Conservation (phyloP, 139 green algal species). For the Microglena sp. region DNA sequence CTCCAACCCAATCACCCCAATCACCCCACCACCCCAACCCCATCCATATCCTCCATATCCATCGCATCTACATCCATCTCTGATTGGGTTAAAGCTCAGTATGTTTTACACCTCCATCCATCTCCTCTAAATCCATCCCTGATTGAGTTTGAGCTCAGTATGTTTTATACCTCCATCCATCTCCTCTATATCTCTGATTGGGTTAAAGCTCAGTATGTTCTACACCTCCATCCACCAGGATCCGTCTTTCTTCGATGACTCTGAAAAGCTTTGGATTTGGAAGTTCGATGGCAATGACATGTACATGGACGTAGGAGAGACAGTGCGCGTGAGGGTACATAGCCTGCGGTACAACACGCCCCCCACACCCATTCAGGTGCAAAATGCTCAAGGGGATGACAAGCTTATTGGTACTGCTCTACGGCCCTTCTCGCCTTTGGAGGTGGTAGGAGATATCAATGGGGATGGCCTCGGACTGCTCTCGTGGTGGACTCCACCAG, state of each 20-base stretch:
- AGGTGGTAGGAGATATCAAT: slow-evolving; percentile 54
- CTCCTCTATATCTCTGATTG: too few species aligned
- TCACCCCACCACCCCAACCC: too few species aligned
- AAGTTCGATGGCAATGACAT: slow-evolving; percentile 67
- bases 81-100: too few species aligned
- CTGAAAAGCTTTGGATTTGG: slow-evolving; percentile 69
- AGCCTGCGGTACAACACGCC: slow-evolving; percentile 26
- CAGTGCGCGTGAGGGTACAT: slow-evolving; percentile 18
- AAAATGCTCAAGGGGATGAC: slow-evolving; percentile 17
- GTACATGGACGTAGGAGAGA: slow-evolving; percentile 60
- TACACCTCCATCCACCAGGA: slow-evolving; percentile 16
- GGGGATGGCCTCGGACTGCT: slow-evolving; percentile 59
- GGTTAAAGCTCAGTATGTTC: too few species aligned
- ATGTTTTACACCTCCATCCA: background rate
- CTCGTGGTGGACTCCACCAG: slow-evolving; percentile 52
- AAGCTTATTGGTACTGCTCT: slow-evolving; percentile 30
- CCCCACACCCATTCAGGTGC: slow-evolving; percentile 22
- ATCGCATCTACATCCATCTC: too few species aligned
- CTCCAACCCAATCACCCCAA: too few species aligned
- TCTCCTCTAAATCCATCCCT: too few species aligned
- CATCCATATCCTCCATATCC: too few species aligned
- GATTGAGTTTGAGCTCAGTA: too few species aligned
- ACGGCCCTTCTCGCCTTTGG: slow-evolving; percentile 39
- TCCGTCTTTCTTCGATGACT: slow-evolving; percentile 52
- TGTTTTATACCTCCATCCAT: background rate